A percentile compares a stretch with the other conserved stretches of the same genome.
Evolutionary conservation across 495 filamentous ascomycete species (phyloP).

Genomic region (Trichoderma erinaceum): DNA sequence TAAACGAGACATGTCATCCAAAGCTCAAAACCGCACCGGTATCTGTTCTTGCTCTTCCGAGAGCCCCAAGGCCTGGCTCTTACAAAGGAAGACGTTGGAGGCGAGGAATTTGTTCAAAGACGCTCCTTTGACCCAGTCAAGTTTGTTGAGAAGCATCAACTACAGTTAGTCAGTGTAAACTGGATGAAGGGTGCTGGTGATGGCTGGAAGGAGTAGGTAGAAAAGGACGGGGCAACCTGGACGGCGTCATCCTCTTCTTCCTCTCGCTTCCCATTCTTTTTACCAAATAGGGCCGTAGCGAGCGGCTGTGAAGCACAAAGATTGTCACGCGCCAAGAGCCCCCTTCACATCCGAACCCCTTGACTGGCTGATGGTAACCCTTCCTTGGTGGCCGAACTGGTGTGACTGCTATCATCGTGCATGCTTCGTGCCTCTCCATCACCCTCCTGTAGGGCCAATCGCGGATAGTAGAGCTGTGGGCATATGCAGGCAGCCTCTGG

Average conservation of each 20-base stretch:
- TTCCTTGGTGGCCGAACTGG: neutral
- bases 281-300: neutral
- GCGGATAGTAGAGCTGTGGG: neutral
- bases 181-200: conserved; percentile 28
- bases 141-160: conserved; percentile 23
- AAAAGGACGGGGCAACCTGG: neutral
- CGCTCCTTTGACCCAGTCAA: conserved; percentile 22
- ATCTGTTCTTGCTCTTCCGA: conserved; percentile 27
- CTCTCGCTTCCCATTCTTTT: neutral
- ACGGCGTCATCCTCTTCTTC: neutral
- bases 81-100: conserved; percentile 23
- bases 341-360: neutral
- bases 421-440: neutral
- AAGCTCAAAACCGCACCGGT: conserved; percentile 28
- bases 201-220: conserved; percentile 22
- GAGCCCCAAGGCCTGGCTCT: conserved; percentile 19
- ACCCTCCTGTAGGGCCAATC: conserved; percentile 4
- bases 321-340: neutral
- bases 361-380: conserved; percentile 3
- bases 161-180: conserved; percentile 23
- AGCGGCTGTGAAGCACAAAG: conserved; percentile 4
- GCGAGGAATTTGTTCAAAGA: conserved; percentile 27
- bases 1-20: neutral
- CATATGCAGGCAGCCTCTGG: conserved; percentile 8
- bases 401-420: conserved; percentile 11